A percentile compares a stretch with the other conserved stretches of the same genome.
phyloP scores from a whole-genome alignment of 352 stramenopile genomes.

The Pelagophyceae sp. region DNA sequence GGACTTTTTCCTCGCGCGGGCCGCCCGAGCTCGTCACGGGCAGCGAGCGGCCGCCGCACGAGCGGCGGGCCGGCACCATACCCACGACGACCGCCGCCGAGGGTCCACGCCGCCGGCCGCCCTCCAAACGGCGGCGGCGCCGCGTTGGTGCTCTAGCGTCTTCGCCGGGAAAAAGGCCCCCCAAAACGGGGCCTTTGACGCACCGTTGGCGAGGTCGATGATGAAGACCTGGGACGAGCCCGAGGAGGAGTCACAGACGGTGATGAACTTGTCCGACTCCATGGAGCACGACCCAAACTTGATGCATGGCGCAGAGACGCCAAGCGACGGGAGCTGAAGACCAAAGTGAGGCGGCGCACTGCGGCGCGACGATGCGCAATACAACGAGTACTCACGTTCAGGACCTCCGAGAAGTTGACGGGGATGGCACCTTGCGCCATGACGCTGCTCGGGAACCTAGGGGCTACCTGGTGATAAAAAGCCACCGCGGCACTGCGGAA shows the following conservation, averaged over 20 bases:
- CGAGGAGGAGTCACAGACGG: constrained; percentile 77
- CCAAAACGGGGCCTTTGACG: constrained; percentile 35
- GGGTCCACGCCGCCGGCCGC: neutral
- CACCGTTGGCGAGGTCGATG: constrained; percentile 61
- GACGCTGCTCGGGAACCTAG: too few relatives aligned
- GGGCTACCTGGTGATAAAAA: too few relatives aligned
- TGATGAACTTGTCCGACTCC: constrained; percentile 94
- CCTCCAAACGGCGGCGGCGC: too few relatives aligned
- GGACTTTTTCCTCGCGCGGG: too few relatives aligned
- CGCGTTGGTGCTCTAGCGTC: too few relatives aligned
- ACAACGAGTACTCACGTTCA: neutral
- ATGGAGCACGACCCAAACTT: constrained; percentile 57
- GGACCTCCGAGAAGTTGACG: constrained; percentile 4
- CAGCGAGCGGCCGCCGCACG: too few relatives aligned
- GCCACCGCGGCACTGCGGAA: too few relatives aligned
- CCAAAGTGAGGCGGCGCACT: neutral
- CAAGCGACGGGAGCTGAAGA: neutral
- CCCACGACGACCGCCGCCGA: constrained; percentile 30
- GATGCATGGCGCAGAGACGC: neutral
- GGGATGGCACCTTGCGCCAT: constrained; percentile 7
- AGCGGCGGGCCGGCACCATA: too few relatives aligned
- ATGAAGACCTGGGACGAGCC: constrained; percentile 76
- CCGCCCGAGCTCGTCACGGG: too few relatives aligned
- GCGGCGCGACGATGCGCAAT: neutral
- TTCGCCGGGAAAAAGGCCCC: too few relatives aligned